These are phyloP conservation scores for Suillus americanus DNA, from an alignment of 768 basidiomycete species.

Conservation along the genomic window DNA sequence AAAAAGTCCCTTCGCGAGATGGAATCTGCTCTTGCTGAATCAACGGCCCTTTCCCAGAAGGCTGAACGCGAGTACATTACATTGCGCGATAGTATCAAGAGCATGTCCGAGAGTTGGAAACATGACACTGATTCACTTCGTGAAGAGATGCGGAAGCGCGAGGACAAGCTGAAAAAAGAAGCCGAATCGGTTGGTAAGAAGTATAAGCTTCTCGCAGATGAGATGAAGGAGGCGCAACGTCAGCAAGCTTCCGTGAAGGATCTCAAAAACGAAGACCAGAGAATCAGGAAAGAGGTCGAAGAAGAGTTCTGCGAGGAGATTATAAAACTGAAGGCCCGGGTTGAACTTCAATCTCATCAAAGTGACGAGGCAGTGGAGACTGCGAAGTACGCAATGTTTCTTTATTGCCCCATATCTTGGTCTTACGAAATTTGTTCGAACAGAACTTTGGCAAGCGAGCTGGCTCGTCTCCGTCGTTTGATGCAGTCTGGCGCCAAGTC, in stretches of 20 bases:
- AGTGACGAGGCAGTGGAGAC: slow-evolving; percentile 59
- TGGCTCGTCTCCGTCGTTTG: slow-evolving; percentile 67
- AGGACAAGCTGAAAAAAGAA: slow-evolving; percentile 68
- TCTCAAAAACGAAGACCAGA: slow-evolving; percentile 49
- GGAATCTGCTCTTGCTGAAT: slow-evolving; percentile 72
- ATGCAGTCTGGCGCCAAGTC: slow-evolving; percentile 57
- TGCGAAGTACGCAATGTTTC: slow-evolving; percentile 50
- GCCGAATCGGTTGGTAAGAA: slow-evolving; percentile 68
- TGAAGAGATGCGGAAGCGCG: slow-evolving; percentile 73
- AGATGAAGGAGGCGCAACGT: slow-evolving; percentile 54
- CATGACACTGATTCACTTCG: slow-evolving; percentile 67
- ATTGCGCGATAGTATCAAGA: slow-evolving; percentile 73
- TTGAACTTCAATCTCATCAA: slow-evolving; percentile 54
- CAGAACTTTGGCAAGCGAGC: slow-evolving; percentile 61
- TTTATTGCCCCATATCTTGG: not conserved
- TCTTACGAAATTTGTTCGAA: not conserved
- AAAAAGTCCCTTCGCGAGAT: slow-evolving; percentile 81
- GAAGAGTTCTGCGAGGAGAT: slow-evolving; percentile 61
- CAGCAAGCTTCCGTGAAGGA: slow-evolving; percentile 47
- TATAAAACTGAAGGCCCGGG: slow-evolving; percentile 45
- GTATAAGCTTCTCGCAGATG: slow-evolving; percentile 63
- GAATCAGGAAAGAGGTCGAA: slow-evolving; percentile 57
- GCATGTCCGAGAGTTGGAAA: slow-evolving; percentile 72
- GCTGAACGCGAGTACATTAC: slow-evolving; percentile 82
- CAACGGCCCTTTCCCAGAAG: slow-evolving; percentile 75